Evolutionary conservation across 768 basidiomycete species (phyloP).

Genomic region (Auricularia sp.): DNA sequence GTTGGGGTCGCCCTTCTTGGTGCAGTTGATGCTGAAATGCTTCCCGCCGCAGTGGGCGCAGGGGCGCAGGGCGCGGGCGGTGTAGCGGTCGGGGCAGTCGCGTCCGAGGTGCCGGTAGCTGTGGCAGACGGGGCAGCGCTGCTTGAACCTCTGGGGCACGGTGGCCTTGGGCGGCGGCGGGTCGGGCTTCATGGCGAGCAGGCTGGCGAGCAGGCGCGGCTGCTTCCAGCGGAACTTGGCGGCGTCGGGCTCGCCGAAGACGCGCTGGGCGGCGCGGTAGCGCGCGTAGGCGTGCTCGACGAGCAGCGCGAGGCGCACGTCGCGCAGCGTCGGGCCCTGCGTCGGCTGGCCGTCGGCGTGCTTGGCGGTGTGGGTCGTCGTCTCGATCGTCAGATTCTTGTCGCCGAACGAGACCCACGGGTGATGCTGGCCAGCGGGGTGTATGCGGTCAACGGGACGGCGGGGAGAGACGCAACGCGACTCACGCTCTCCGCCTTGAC

Average conservation of each 20-base stretch:
- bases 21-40: background rate
- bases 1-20: background rate
- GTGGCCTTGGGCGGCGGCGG: background rate
- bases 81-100: background rate
- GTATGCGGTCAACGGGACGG: background rate
- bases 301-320: background rate
- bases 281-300: background rate
- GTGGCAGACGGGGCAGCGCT: background rate
- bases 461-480: background rate
- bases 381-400: background rate
- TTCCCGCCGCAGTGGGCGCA: background rate
- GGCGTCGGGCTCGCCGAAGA: background rate
- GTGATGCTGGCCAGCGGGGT: background rate
- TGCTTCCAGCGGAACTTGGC: background rate
- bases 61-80: background rate
- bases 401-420: background rate
- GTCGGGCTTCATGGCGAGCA: background rate
- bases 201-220: background rate
- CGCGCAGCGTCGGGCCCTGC: background rate
- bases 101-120: background rate
- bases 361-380: background rate
- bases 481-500: background rate
- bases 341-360: background rate
- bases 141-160: background rate
- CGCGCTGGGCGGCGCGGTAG: background rate